Evolutionary conservation across 768 basidiomycete species (phyloP), one percentile per base, ranked within the genome.

Genomic region (Paxillus involutus): DNA sequence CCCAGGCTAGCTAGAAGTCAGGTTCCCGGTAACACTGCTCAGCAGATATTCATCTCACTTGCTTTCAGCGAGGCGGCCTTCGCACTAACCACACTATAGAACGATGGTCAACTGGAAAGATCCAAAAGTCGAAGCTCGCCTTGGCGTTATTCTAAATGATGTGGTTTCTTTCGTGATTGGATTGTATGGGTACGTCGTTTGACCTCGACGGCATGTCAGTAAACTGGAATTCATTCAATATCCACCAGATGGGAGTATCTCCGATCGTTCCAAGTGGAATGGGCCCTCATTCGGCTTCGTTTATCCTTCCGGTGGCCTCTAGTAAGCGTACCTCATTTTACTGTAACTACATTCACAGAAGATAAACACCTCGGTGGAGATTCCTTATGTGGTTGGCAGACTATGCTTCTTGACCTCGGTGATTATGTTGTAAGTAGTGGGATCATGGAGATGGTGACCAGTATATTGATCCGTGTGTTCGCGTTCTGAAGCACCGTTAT

Each of bases 341-440:
- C 9, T 6, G 32, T 4, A 2, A 26, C 17, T 14, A 16, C 1
- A n/a, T 47, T 24, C 35, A 21, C 33, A 39, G 14, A 51, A 19
- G 24, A 46, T 47, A 16, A 21, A 21, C 21, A 6, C 16, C 19
- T 29, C 3, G 2, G 12, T n/a, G 35, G 11, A 69, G 67, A 33
- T 71, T 39, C 58, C 67, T n/a, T 69, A 61, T 29, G 11, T 69
- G 14, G 32, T 49, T 17, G 69, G 64, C 39, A 57, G 69, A 11
- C 12, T 61, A 3, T 59, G n/a, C 24, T 36, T 39, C 13, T 49
- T 70, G 37, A 2, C 59, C 12, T 51, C 44, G 33, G 53, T 70
- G 26, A 26, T 61, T 41, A 6, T 62, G 16, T 11, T 36, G 69
- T 70, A 17, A 35, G 65, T 46, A 24, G 45, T 17, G 3, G n/a